These are phyloP conservation scores for Ophiocordyceps camponoti-rufipedis DNA, from an alignment of 2,329 filamentous ascomycete species.

Conservation along the genomic window DNA sequence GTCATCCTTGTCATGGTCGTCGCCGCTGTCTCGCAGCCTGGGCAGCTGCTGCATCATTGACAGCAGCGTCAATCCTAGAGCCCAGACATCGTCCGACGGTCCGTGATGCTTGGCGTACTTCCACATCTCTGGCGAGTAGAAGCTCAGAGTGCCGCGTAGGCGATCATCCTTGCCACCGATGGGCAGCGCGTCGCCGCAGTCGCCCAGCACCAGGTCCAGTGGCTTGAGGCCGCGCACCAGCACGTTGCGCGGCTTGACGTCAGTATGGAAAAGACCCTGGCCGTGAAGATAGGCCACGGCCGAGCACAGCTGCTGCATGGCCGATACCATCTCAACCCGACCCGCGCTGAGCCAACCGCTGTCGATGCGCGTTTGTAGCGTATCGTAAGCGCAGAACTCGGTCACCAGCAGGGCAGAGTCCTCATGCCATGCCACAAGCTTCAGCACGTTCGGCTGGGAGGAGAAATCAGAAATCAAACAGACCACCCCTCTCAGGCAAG, in stretches of 20 bases:
- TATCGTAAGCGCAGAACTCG: conserved; percentile 12
- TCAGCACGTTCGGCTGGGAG: conserved; percentile 10
- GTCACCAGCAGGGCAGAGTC: conserved; percentile 11
- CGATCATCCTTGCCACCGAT: conserved; percentile 1
- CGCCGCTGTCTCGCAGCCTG: conserved; percentile 1
- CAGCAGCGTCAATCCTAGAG: conserved; percentile 12
- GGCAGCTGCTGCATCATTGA: conserved; percentile 13
- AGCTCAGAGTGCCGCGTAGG: conserved; percentile 9
- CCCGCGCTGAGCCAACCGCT: conserved; percentile 5
- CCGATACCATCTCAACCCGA: conserved; percentile 5
- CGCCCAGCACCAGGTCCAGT: conserved; percentile 12
- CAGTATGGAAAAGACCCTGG: conserved; percentile 9
- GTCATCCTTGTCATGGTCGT: conserved; percentile 2
- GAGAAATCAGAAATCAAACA: background rate
- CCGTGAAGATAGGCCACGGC: conserved; percentile 12
- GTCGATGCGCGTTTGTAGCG: conserved; percentile 10
- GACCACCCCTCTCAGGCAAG: background rate
- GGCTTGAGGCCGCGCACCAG: conserved; percentile 10
- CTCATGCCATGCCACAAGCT: conserved; percentile 11
- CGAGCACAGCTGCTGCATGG: conserved; percentile 7
- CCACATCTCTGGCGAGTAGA: conserved; percentile 13
- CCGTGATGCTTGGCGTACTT: conserved; percentile 6
- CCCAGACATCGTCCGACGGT: conserved; percentile 15
- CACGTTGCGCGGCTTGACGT: conserved; percentile 15
- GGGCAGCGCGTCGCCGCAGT: conserved; percentile 12